phyloP scores from a whole-genome alignment of 139 green algal species.

The Picocystis salinarum region DNA sequence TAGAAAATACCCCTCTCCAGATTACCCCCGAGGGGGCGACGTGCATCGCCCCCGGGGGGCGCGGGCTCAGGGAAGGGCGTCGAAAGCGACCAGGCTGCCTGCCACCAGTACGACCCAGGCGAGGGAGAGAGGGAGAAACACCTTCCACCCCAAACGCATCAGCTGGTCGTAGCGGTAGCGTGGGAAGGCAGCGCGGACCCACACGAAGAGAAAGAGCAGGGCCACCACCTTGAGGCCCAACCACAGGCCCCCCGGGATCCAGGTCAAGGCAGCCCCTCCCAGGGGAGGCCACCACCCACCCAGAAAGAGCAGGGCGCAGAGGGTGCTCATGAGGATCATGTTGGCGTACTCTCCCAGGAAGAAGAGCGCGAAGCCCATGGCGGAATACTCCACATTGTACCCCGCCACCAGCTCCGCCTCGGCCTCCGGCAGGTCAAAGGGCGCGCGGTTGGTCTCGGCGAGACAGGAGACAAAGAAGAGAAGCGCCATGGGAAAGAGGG shows the following conservation, averaged over 20 bases:
- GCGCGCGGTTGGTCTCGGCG: conserved; percentile 50
- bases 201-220: conserved; percentile 50
- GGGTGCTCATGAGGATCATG: conserved; percentile 54
- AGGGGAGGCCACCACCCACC: too few species aligned
- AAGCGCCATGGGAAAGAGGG: too few species aligned
- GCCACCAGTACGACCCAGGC: too few species aligned
- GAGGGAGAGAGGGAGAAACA: conserved; percentile 39
- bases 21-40: too few species aligned
- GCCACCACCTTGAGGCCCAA: conserved; percentile 31
- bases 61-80: too few species aligned
- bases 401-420: conserved; percentile 44
- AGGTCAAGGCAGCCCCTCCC: too few species aligned
- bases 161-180: conserved; percentile 52
- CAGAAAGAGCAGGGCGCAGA: too few species aligned
- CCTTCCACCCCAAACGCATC: conserved; percentile 48
- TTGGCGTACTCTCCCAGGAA: conserved; percentile 49
- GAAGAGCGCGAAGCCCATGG: conserved; percentile 49
- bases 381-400: conserved; percentile 46
- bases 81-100: too few species aligned
- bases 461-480: conserved; percentile 53
- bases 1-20: too few species aligned
- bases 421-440: conserved; percentile 50
- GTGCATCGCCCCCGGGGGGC: too few species aligned
- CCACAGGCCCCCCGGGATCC: conserved; percentile 34
- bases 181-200: conserved; percentile 42